Evolutionary conservation across 2,329 filamentous ascomycete genomes (phyloP).

Genomic region (Metarhizium sp.): DNA sequence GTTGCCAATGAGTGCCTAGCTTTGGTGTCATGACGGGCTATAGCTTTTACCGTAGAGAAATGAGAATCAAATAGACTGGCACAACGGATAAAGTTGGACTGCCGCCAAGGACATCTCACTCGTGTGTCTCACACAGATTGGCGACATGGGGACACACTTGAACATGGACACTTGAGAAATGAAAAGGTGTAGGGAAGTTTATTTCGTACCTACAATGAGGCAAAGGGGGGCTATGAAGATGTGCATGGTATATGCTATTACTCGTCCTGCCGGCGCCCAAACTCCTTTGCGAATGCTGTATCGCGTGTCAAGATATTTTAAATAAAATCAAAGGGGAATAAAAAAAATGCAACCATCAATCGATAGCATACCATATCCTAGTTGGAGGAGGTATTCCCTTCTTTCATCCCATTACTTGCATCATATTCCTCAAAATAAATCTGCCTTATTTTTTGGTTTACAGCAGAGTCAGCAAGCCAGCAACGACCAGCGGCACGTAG

Average conservation of each 20-base stretch:
- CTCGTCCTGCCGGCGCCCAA: background rate
- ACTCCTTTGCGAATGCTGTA: background rate
- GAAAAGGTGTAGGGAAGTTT: too few species aligned
- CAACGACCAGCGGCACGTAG: slow-evolving; percentile 32
- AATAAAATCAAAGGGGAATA: background rate
- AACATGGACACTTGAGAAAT: too few species aligned
- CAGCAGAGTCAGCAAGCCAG: slow-evolving; percentile 29
- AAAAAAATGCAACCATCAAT: background rate
- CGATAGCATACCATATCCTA: background rate
- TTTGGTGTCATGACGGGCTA: background rate
- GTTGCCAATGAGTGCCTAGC: slow-evolving; percentile 35
- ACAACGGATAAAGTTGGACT: background rate
- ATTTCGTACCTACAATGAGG: too few species aligned
- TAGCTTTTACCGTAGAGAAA: too few species aligned
- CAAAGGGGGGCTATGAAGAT: background rate
- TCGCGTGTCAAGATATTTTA: background rate
- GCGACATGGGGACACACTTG: too few species aligned
- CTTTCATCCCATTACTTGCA: slow-evolving; percentile 4
- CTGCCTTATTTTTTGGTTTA: slow-evolving; percentile 13
- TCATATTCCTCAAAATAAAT: background rate
- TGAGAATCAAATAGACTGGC: background rate
- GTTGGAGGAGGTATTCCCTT: background rate
- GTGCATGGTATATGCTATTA: background rate
- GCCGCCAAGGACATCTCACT: too few species aligned
- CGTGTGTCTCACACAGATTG: too few species aligned